Evolutionary conservation across 306 rosid genomes (phyloP), one percentile per base, ranked within the genome.

Genomic region (Cercis canadensis): DNA sequence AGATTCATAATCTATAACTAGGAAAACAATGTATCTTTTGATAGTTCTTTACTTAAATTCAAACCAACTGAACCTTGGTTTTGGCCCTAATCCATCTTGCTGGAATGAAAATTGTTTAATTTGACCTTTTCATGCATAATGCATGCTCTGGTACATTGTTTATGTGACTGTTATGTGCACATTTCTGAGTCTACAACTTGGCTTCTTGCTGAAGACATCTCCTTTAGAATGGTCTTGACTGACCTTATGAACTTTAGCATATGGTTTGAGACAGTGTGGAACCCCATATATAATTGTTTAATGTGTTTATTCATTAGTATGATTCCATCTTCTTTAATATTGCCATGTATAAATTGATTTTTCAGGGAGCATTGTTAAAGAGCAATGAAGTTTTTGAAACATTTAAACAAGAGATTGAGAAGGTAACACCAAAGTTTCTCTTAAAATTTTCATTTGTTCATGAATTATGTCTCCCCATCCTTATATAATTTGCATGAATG

Each of bases 341-440:
- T 82, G 56, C 78, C 32, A 13, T 36, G 11, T 46, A 17, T 52
- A 15, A 29, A 44, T 71, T 82, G 67, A 58, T 81, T 67, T 67
- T 77, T 76, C 88, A 93, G 98, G 98, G 87, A 39, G 94, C 97
- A 8, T 83, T 90, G 83, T 63, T 85, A 39, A 93, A 90, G 83
- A 93, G 98, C 88, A 88, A 89, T 43, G 92, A 93, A 75, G 92
- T 88, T 66, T 93, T 93, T 59, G 96, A 93, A 82, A 93, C 97
- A 54, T 93, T 90, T 73, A 93, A 90, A 80, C 86, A 86, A 65
- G 97, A 90, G 85, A 89, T 90, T 73, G 92, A 89, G 82, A 90
- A 90, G 96, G 98, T 93, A 87, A 24, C 29, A 24, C 29, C 29
- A 24, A 57, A 40, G 46, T 8, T 63, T 64, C 46, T 52, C 63